phyloP scores from a whole-genome alignment of 1,139 yeast species.

The Blastobotrys apis region DNA sequence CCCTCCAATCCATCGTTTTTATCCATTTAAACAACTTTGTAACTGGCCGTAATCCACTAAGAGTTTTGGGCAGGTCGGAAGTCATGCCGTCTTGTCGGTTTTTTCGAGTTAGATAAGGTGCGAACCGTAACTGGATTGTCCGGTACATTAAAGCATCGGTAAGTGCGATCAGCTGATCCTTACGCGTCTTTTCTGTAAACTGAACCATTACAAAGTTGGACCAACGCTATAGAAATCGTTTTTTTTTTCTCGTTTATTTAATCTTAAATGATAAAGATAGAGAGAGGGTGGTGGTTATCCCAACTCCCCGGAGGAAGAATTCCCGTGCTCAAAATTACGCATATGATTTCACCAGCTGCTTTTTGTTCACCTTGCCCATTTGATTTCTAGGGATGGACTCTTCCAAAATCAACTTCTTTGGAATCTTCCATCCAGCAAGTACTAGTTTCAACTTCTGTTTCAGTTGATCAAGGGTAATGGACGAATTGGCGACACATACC shows the following conservation, averaged over 20 bases:
- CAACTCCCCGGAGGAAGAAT: too few species aligned
- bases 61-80: too few species aligned
- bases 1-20: conserved; percentile 6
- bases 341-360: conserved; percentile 27
- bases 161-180: conserved; percentile 2
- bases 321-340: neutral
- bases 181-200: conserved; percentile 1
- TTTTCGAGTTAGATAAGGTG: too few species aligned
- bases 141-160: conserved; percentile 6
- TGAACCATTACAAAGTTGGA: too few species aligned
- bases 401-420: conserved; percentile 28
- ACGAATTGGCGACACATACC: conserved; percentile 28
- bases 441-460: conserved; percentile 27
- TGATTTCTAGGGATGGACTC: conserved; percentile 34
- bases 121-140: too few species aligned
- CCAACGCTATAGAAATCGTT: too few species aligned
- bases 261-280: too few species aligned
- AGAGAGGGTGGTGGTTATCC: too few species aligned
- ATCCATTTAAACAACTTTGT: neutral
- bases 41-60: neutral
- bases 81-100: too few species aligned
- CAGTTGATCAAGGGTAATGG: conserved; percentile 21
- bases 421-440: conserved; percentile 33
- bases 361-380: conserved; percentile 38
- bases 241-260: too few species aligned